Evolutionary conservation across 139 green algal species (phyloP), one percentile per base, ranked within the genome.

Genomic region (Closterium sp.): DNA sequence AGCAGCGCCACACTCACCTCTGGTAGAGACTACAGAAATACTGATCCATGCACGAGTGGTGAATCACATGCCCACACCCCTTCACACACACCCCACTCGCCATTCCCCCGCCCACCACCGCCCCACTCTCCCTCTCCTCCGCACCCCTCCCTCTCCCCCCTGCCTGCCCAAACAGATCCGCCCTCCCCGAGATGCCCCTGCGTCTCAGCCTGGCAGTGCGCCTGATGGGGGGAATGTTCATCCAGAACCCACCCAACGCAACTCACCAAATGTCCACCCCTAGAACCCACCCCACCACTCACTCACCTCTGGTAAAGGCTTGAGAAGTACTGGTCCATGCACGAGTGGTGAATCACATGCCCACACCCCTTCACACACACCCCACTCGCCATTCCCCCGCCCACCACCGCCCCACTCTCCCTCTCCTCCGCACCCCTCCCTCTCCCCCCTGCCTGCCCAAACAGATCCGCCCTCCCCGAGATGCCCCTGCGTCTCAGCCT

Each of bases 11-110:
- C 38, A 50, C 38, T 50, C 38, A 50, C 38, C 38, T 50, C 79
- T 95, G 79, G 62, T 95, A 29, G 19, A 95, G 91, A 24, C 38
- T 90, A 11, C 5, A 93, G 91, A 95, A 85, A 45, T 95, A 95
- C 92, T 89, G 62, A 13, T 93, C 86, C 31, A 94, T 31, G 88
- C 93, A 95, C 9, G 29, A 89, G 1, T 86, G 28, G 45, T 95
- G 93, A 13, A 95, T 70, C 28, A 38, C 50, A 89, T 95, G 93
- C 13, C 93, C 93, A 31, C 92, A 95, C 11, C 84, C 42, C 34
- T 70, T 85, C 45, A 92, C 93, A 17, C 38, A 89, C 88, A 95
- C 88, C 84, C 92, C 92, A 31, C 13, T 79, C 13, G 62, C 62
- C 62, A 79, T 79, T 0, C 62, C 62, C 70, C 95, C 88, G 85